Evolutionary conservation across 176 grass and related monocot species (phyloP).

Genomic region (Eremochloa ophiuroides): DNA sequence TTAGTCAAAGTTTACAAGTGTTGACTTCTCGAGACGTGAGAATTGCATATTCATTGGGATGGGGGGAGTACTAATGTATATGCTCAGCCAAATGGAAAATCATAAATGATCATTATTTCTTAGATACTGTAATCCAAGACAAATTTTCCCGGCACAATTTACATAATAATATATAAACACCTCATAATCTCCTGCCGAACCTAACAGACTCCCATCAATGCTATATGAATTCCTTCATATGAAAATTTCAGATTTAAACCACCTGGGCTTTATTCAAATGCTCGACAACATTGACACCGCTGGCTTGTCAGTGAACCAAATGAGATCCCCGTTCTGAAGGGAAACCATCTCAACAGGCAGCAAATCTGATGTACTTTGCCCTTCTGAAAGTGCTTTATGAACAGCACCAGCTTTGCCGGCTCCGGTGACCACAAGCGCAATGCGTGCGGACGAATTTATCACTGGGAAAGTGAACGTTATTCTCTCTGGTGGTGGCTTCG

Average conservation of each 20-base stretch:
- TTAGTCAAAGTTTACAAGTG: no score
- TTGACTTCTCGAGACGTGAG: no score
- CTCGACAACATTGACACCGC: constrained; percentile 51
- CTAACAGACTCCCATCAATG: neutral
- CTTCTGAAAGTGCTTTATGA: constrained; percentile 47
- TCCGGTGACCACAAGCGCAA: constrained; percentile 68
- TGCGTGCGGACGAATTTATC: constrained; percentile 64
- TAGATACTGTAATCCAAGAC: neutral
- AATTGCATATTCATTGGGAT: no score
- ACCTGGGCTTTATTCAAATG: neutral
- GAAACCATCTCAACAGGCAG: constrained; percentile 82
- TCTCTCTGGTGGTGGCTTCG: constrained; percentile 77
- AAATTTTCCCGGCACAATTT: neutral
- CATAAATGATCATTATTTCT: neutral
- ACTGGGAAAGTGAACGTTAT: constrained; percentile 87
- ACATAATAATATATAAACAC: neutral
- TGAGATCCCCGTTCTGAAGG: constrained; percentile 56
- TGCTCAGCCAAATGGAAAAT: neutral
- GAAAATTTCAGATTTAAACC: neutral
- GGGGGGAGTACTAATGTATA: no score
- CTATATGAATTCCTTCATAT: neutral
- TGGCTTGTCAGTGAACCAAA: constrained; percentile 90
- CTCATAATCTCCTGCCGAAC: neutral
- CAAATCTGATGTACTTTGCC: constrained; percentile 45
- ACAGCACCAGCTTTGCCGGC: constrained; percentile 63